Evolutionary conservation across 73 alveolate genomes (phyloP).

Genomic region (Blepharisma stoltei): DNA sequence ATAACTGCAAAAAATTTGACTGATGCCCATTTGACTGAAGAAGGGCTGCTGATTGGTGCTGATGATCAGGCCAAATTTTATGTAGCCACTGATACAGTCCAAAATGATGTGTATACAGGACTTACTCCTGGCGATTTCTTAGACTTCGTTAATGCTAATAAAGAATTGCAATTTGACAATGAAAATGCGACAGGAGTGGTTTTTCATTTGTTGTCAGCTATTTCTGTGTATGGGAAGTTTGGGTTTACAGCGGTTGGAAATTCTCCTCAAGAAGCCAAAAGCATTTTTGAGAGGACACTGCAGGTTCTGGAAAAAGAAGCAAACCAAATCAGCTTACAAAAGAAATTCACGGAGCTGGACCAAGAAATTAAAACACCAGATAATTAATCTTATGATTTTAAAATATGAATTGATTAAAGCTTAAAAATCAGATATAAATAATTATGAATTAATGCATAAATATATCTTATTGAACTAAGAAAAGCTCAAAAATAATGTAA

Average conservation of each 20-base stretch:
- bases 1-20: background rate
- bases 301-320: background rate
- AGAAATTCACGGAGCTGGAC: background rate
- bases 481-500: too few relatives aligned
- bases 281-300: background rate
- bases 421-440: too few relatives aligned
- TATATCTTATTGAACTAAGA: too few relatives aligned
- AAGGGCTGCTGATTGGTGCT: background rate
- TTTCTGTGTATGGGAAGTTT: slow-evolving; percentile 8
- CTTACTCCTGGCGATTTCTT: background rate
- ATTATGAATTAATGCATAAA: too few relatives aligned
- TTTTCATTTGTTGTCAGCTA: background rate
- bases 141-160: background rate
- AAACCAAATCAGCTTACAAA: background rate
- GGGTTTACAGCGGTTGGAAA: slow-evolving; percentile 8
- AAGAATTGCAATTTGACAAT: background rate
- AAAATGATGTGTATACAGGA: background rate
- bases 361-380: background rate
- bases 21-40: background rate
- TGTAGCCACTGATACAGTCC: slow-evolving; percentile 1
- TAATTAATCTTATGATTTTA: too few relatives aligned
- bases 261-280: background rate
- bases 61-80: background rate
- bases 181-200: background rate
- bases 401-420: too few relatives aligned